These are phyloP conservation scores for Thinopyrum elongatum DNA, from an alignment of 176 grass and related monocot species.

Conservation along the genomic window DNA sequence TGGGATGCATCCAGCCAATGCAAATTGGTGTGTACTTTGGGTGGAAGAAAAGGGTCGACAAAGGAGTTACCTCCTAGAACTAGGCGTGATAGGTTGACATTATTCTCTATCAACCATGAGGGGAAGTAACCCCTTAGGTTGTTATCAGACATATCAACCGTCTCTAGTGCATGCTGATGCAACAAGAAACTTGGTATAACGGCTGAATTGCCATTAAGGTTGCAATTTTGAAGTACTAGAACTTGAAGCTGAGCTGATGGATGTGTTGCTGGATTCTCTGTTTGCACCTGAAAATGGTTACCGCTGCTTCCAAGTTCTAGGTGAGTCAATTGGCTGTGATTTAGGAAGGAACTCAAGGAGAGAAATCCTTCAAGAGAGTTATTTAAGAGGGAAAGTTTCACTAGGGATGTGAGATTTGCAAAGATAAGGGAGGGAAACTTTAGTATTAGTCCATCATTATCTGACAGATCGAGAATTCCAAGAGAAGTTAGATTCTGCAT, in stretches of 20 bases:
- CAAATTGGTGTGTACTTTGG: slow-evolving; percentile 16
- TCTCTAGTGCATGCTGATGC: neutral
- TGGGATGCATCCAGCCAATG: neutral
- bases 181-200: slow-evolving; percentile 11
- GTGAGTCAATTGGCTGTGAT: slow-evolving; percentile 1
- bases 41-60: slow-evolving; percentile 1
- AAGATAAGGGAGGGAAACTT: slow-evolving; percentile 25
- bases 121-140: slow-evolving; percentile 22
- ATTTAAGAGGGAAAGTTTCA: slow-evolving; percentile 3
- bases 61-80: slow-evolving; percentile 6
- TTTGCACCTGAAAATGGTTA: slow-evolving; percentile 13
- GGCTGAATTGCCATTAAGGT: slow-evolving; percentile 18
- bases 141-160: slow-evolving; percentile 16
- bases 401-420: slow-evolving; percentile 8
- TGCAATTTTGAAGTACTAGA: slow-evolving; percentile 22
- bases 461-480: slow-evolving; percentile 8
- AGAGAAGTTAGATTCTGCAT: slow-evolving; percentile 25
- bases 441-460: slow-evolving; percentile 5
- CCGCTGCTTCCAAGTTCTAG: slow-evolving; percentile 16
- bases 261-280: slow-evolving; percentile 13
- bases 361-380: slow-evolving; percentile 26
- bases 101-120: slow-evolving; percentile 34
- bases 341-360: neutral
- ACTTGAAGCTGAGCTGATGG: slow-evolving; percentile 14
- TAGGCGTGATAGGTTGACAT: slow-evolving; percentile 3